A percentile compares a stretch with the other conserved stretches of the same genome.
These are phyloP conservation scores for Alternaria novae-zelandiae DNA, from an alignment of 2,329 filamentous ascomycete species.

Conservation along the genomic window DNA sequence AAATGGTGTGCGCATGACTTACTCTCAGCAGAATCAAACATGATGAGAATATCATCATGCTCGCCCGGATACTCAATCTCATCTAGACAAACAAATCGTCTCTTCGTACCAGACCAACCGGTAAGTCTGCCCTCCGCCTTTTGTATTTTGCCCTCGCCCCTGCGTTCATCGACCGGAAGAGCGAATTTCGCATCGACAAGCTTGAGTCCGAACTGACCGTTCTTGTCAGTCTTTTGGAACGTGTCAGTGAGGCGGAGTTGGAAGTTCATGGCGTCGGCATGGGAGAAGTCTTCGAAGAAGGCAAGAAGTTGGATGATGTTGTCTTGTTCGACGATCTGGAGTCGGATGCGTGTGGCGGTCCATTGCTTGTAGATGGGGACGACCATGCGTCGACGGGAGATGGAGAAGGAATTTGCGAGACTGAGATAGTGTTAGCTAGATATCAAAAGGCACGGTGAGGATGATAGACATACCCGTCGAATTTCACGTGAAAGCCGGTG, in stretches of 20 bases:
- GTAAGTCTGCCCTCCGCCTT: conserved; percentile 56
- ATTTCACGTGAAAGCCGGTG: conserved; percentile 75
- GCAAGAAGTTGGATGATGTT: conserved; percentile 78
- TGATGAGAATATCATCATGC: conserved; percentile 87
- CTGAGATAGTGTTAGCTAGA: conserved; percentile 31
- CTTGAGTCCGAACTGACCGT: conserved; percentile 71
- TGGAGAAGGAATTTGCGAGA: conserved; percentile 75
- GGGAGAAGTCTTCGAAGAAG: conserved; percentile 87
- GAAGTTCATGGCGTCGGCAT: conserved; percentile 90
- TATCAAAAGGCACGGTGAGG: neutral
- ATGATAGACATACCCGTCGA: conserved; percentile 36
- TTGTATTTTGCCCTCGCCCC: conserved; percentile 57
- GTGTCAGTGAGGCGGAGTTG: conserved; percentile 82
- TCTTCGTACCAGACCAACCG: conserved; percentile 62
- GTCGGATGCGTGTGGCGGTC: conserved; percentile 79
- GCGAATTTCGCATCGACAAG: conserved; percentile 92
- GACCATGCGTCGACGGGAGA: conserved; percentile 84
- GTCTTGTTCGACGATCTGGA: conserved; percentile 81
- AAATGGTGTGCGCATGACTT: conserved; percentile 47
- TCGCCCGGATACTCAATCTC: conserved; percentile 88
- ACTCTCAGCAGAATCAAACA: conserved; percentile 82
- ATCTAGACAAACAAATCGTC: conserved; percentile 83
- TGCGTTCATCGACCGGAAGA: conserved; percentile 66
- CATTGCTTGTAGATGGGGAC: conserved; percentile 94
- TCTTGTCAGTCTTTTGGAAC: conserved; percentile 68